These are phyloP conservation scores for Trypanosoma conorhini DNA, from an alignment of 208 protist species.

Conservation along the genomic window DNA sequence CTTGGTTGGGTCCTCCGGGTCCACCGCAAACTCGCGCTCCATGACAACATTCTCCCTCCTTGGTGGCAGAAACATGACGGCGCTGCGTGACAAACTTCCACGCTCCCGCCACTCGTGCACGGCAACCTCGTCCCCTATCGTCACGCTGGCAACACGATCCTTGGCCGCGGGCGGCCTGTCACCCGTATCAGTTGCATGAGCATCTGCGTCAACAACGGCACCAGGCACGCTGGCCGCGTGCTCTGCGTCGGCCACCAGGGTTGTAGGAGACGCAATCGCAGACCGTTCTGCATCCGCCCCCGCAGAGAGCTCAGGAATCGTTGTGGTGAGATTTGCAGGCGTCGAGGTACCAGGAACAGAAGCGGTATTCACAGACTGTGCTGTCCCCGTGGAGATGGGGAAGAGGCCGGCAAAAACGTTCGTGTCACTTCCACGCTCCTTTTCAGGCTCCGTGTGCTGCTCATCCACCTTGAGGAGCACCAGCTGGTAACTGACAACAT, in stretches of 20 bases:
- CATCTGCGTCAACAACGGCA: background rate
- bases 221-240: background rate
- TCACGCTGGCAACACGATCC: background rate
- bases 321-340: background rate
- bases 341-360: background rate
- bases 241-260: background rate
- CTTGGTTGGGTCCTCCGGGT: conserved; percentile 1
- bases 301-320: background rate
- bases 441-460: background rate
- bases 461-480: conserved; percentile 43
- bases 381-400: background rate
- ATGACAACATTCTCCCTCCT: conserved; percentile 1
- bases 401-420: background rate
- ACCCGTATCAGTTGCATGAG: background rate
- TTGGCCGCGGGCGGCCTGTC: background rate
- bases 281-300: background rate
- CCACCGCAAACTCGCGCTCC: conserved; percentile 21
- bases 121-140: background rate
- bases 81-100: background rate
- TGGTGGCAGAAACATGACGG: background rate
- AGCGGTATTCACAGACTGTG: background rate
- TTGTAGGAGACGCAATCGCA: background rate
- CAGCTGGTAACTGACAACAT: conserved; percentile 50
- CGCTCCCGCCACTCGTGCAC: background rate
- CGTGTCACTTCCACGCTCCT: conserved; percentile 9